Evolutionary conservation across 768 basidiomycete species (phyloP), one percentile per base, ranked within the genome.

Genomic region (Kwoniella dejecticola): DNA sequence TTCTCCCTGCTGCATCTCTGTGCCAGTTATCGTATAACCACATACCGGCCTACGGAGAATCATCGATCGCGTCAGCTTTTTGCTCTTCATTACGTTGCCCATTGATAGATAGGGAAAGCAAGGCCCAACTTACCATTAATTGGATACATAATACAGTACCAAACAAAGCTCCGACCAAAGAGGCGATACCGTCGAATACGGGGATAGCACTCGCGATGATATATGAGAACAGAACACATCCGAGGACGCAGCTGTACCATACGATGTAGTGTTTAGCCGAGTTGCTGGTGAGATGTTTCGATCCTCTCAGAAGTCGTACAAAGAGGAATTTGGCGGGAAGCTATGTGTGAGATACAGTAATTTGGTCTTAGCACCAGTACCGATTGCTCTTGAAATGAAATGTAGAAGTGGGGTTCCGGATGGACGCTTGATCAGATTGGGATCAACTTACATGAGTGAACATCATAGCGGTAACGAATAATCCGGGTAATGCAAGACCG

Each of bases 11-110:
- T 10, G 19, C 36, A 26, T 48, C 15, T 29, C 17, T 30, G 8
- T 61, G 21, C 49, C 54, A 64, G 53, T 66, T 60, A 54, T 70
- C 67, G 62, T 67, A 69, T 27, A 76, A 57, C 72, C 72, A 76
- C 75, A 76, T 74, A 50, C 45, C 63, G 23, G 63, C 68, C 53
- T 68, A 58, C 2, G 65, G 33, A 15, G 21, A 12, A 8, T 6
- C 3, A 6, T 17, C 13, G n/a, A 10, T n/a, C 7, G 1, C 27
- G 13, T n/a, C n/a, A n/a, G n/a, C 30, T 19, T 47, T 13, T 45
- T 4, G 4, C 5, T 45, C 21, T 24, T 4, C 5, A 10, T 24
- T n/a, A n/a, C n/a, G n/a, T n/a, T n/a, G n/a, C n/a, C n/a, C n/a
- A n/a, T n/a, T n/a, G n/a, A n/a, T n/a, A n/a, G n/a, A n/a, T n/a